Percentiles rank a stretch among this genome's conserved stretches.
Conservation (phyloP, 306 rosid species). For the Adenanthera pavonina region DNA sequence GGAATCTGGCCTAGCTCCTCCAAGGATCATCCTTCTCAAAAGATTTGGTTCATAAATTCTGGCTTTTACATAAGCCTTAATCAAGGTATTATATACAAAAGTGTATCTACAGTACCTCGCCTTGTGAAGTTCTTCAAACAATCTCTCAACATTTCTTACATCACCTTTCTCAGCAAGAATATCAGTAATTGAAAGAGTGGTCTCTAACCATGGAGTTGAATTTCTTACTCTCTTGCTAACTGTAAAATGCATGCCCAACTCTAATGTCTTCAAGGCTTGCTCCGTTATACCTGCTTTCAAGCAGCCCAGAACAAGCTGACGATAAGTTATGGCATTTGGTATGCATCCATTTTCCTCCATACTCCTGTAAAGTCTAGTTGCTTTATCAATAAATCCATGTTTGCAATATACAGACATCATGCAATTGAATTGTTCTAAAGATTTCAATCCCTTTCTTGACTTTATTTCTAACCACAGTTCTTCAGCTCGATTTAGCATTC, state of each 20-base stretch:
- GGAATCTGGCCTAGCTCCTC: constrained; percentile 91
- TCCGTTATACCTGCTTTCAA: constrained; percentile 70
- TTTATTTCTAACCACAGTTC: constrained; percentile 89
- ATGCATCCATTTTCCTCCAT: constrained; percentile 67
- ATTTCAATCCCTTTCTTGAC: constrained; percentile 59
- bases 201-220: constrained; percentile 92
- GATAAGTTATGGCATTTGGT: constrained; percentile 85
- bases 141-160: constrained; percentile 69
- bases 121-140: constrained; percentile 69
- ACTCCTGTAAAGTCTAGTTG: constrained; percentile 56
- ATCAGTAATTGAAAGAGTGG: constrained; percentile 74
- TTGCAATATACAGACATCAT: constrained; percentile 76
- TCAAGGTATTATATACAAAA: constrained; percentile 79
- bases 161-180: constrained; percentile 78
- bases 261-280: constrained; percentile 74
- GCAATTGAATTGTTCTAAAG: constrained; percentile 79
- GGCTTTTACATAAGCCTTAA: constrained; percentile 92
- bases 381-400: constrained; percentile 73
- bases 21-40: constrained; percentile 85
- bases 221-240: constrained; percentile 59
- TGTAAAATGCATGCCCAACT: constrained; percentile 56
- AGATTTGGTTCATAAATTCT: constrained; percentile 75
- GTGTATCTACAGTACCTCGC: constrained; percentile 80
- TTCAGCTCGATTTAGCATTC: constrained; percentile 69
- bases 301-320: constrained; percentile 86